Evolutionary conservation across 2,329 filamentous ascomycete genomes (phyloP).

Genomic region (Sporothrix euskadiensis): DNA sequence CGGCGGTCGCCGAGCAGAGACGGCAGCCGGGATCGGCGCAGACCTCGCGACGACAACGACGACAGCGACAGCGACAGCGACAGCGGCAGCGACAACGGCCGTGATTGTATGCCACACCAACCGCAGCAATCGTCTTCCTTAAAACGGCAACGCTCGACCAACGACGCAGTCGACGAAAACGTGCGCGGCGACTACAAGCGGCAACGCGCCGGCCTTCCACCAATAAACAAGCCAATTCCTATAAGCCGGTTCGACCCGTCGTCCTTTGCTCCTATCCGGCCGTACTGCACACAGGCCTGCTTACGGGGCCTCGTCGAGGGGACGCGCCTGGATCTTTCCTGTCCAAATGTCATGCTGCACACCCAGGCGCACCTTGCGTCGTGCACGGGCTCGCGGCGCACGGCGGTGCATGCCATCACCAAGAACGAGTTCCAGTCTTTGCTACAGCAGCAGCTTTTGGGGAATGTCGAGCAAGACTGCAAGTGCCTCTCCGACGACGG

Average conservation of each 20-base stretch:
- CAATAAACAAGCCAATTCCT: not conserved
- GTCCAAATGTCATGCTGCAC: constrained; percentile 28
- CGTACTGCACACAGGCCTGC: constrained; percentile 31
- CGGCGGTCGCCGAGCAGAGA: constrained; percentile 2
- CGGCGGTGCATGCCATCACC: constrained; percentile 21
- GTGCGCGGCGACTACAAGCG: not conserved
- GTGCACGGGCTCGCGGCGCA: not conserved
- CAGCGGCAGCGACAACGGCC: not conserved
- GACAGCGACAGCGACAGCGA: not conserved
- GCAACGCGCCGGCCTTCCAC: constrained; percentile 1
- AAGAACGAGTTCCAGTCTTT: constrained; percentile 21
- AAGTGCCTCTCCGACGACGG: constrained; percentile 9
- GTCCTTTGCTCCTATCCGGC: constrained; percentile 27
- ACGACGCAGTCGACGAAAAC: constrained; percentile 5
- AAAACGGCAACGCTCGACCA: constrained; percentile 22
- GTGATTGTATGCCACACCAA: not conserved
- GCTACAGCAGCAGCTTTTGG: constrained; percentile 24
- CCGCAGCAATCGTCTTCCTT: constrained; percentile 14
- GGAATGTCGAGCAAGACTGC: constrained; percentile 27
- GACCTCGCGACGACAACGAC: constrained; percentile 5
- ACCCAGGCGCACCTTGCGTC: not conserved
- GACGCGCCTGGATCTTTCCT: constrained; percentile 16
- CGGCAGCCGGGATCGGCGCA: constrained; percentile 13
- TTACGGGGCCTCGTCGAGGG: constrained; percentile 24
- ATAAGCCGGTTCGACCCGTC: constrained; percentile 23